Base-by-base conservation (phyloP, 306 rosid genomes). In the Ormosia emarginata region DNA sequence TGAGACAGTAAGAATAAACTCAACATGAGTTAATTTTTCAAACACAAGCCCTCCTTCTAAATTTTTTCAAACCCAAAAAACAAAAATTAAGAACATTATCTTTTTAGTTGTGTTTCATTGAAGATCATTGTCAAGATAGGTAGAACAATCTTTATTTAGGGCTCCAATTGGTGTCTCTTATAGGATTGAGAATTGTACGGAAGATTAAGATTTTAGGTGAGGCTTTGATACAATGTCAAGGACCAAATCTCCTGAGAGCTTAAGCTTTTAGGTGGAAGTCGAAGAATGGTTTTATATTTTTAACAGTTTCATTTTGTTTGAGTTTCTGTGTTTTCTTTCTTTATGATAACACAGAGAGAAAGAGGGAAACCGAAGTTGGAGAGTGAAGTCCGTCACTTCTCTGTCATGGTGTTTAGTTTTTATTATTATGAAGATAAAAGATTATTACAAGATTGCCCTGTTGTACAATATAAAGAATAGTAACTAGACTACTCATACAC, bases 1-100 rank as follows among this genome's bases (percentile, higher is more conserved):
- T 30, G 99, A 95, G 89, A 95, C 99, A 2, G 99, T 93, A 85
- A 86, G 92, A 68, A 82, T 71, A 53, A 43, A 57, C 75, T 75
- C 71, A 50, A 29, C 76, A 46, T 40, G 11, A 52, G 47, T 67
- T 81, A 13, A n/a, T 59, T 62, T 81, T 79, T 36, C 74, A 62
- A 79, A 78, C 52, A 66, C 3, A 29, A 18, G 37, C 62, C 32
- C 59, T 83, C 69, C 33, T 37, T 12, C 33, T 40, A 73, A 59
- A 36, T 64, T 46, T 68, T 66, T 69, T 24, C 41, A 57, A 61
- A 59, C n/a, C 29, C 50, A 9, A 58, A 61, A 61, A 77, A 68
- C 2, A 30, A 65, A 68, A 67, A 53, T 5, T 36, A 40, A 9
- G 6, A 65, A 39, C 77, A 46, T 44, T 29, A 66, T 81, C 36